phyloP scores from a whole-genome alignment of 257 asterid genomes.

The Jaltomata sinuosa region DNA sequence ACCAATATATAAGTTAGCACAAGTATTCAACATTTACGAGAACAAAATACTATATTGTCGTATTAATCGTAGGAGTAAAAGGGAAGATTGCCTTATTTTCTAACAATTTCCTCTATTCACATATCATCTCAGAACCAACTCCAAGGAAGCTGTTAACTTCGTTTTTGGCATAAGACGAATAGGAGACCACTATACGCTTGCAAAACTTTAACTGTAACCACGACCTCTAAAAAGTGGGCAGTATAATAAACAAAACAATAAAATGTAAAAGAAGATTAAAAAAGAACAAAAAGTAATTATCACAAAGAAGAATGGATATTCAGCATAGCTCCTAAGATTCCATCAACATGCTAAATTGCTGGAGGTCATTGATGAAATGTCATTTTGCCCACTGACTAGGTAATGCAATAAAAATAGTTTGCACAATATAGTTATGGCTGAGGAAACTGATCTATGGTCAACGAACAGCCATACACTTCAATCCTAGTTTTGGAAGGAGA shows the following conservation, averaged over 20 bases:
- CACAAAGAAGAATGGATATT: not conserved
- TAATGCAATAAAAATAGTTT: not conserved
- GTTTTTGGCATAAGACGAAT: not conserved
- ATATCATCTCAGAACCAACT: not conserved
- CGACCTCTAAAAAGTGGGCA: not conserved
- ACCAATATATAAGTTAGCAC: constrained; percentile 11
- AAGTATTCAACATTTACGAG: not conserved
- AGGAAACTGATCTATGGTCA: not conserved
- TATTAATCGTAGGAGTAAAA: not conserved
- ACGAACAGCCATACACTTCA: not conserved
- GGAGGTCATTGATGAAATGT: not conserved
- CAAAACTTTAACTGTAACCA: not conserved
- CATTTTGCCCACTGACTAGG: not conserved
- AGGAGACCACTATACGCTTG: not conserved
- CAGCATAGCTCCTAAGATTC: not conserved
- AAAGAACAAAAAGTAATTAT: not conserved
- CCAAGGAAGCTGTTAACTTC: not conserved
- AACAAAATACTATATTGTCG: not conserved
- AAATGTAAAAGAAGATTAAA: not conserved
- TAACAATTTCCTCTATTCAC: not conserved
- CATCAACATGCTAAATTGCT: not conserved
- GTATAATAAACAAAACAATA: not conserved
- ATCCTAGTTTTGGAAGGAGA: not conserved
- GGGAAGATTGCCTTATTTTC: not conserved
- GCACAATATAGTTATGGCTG: not conserved